A percentile compares a stretch with the other conserved stretches of the same genome.
phyloP scores from a whole-genome alignment of 805 yeast species.

The Myxozyma kluyveri region DNA sequence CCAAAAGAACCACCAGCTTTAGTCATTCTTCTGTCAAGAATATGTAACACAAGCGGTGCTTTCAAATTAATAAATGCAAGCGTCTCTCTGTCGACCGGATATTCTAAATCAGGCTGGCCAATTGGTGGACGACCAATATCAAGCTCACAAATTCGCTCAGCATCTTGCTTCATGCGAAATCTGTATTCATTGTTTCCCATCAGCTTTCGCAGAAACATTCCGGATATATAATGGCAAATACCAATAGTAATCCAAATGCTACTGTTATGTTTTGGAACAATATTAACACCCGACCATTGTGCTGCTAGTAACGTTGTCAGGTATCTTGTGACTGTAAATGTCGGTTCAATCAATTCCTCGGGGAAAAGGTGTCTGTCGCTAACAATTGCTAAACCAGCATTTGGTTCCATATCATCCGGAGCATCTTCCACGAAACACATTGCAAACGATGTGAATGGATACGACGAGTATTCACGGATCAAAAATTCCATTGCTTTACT shows the following conservation, averaged over 20 bases:
- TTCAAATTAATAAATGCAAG: constrained; percentile 70
- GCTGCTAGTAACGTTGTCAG: constrained; percentile 70
- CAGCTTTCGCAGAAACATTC: constrained; percentile 61
- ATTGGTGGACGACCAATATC: constrained; percentile 81
- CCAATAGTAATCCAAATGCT: constrained; percentile 92
- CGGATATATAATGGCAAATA: constrained; percentile 76
- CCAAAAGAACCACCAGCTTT: constrained; percentile 95
- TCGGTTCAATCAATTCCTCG: constrained; percentile 72
- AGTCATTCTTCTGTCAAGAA: constrained; percentile 88
- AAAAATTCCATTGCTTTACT: constrained; percentile 78
- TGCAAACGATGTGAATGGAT: constrained; percentile 80
- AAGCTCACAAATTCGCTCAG: constrained; percentile 64
- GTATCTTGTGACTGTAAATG: constrained; percentile 64
- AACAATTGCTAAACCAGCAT: constrained; percentile 69
- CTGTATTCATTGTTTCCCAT: constrained; percentile 85
- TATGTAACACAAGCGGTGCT: constrained; percentile 80
- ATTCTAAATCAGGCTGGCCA: constrained; percentile 64
- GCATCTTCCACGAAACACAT: constrained; percentile 67
- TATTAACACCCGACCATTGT: constrained; percentile 93
- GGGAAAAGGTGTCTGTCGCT: constrained; percentile 66
- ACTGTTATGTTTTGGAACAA: constrained; percentile 71
- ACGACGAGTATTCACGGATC: constrained; percentile 87
- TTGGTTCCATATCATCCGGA: constrained; percentile 52
- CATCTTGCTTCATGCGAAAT: constrained; percentile 60
- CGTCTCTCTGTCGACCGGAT: constrained; percentile 63